A percentile compares a stretch with the other conserved stretches of the same genome.
Evolutionary conservation across 75 land plant species (phyloP).

Genomic region (Gnetum montanum): DNA sequence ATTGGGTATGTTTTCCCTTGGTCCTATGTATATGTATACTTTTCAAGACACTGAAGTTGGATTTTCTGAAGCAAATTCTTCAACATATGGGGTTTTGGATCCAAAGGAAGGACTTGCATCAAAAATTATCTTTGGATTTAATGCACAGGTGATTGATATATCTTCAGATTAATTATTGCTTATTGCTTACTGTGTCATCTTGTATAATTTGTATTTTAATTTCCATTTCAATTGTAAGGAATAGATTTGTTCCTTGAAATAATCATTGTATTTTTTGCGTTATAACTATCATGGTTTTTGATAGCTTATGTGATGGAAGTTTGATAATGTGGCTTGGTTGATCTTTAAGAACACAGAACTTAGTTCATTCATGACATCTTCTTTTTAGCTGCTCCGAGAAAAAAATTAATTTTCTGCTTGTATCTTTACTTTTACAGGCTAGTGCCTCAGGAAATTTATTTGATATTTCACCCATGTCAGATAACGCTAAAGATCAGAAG

Average conservation of each 20-base stretch:
- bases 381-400: not conserved
- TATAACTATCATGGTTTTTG: too few species aligned
- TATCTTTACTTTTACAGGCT: constrained; percentile 47
- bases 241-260: too few species aligned
- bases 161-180: too few species aligned
- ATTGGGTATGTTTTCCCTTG: constrained; percentile 53
- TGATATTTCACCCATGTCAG: constrained; percentile 57
- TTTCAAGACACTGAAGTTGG: constrained; percentile 68
- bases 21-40: constrained; percentile 91
- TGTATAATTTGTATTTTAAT: too few species aligned
- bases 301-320: too few species aligned
- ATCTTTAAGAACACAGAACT: too few species aligned
- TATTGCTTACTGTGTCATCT: too few species aligned
- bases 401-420: not conserved
- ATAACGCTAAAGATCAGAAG: constrained; percentile 38
- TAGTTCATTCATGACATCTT: too few species aligned
- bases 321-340: too few species aligned
- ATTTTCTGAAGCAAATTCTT: constrained; percentile 22
- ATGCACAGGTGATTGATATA: constrained; percentile 64
- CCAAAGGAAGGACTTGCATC: constrained; percentile 86
- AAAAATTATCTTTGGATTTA: constrained; percentile 83
- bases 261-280: too few species aligned
- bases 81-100: constrained; percentile 50
- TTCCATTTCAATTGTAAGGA: too few species aligned
- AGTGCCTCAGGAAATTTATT: constrained; percentile 54